phyloP scores from a whole-genome alignment of 805 yeast species.

The Teunomyces funiuensis region DNA sequence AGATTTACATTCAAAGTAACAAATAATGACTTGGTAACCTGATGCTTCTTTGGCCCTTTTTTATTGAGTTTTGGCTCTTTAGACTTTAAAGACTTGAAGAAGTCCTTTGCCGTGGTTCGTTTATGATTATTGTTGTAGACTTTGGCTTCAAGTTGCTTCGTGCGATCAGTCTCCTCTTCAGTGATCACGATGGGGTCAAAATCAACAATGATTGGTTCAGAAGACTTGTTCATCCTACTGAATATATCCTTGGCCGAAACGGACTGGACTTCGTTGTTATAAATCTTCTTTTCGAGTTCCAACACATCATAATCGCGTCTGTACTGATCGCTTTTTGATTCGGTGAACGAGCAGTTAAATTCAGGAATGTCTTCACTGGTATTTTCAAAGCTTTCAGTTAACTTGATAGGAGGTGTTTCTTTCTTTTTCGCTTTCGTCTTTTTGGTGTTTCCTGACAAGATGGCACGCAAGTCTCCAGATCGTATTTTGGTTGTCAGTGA shows the following conservation, averaged over 20 bases:
- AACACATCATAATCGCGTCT: conserved; percentile 18
- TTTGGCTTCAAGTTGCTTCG: conserved; percentile 19
- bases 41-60: not conserved
- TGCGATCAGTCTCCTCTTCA: conserved; percentile 1
- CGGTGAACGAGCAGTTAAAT: conserved; percentile 13
- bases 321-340: conserved; percentile 13
- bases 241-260: conserved; percentile 22
- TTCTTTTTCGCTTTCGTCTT: conserved; percentile 7
- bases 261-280: conserved; percentile 14
- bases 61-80: not conserved
- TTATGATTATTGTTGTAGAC: conserved; percentile 18
- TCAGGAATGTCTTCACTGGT: conserved; percentile 9
- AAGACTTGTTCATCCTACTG: conserved; percentile 9
- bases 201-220: conserved; percentile 5
- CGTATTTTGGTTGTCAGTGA: not conserved
- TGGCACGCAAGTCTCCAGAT: conserved; percentile 2
- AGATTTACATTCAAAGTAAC: conserved; percentile 28
- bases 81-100: conserved; percentile 50
- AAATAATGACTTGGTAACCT: conserved; percentile 3
- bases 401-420: not conserved
- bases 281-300: conserved; percentile 24
- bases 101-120: conserved; percentile 36
- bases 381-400: conserved; percentile 4
- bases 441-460: conserved; percentile 5
- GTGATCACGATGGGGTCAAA: conserved; percentile 4